Evolutionary conservation across 345 rosid genomes (phyloP).

Genomic region (Arabidopsis suecica): DNA sequence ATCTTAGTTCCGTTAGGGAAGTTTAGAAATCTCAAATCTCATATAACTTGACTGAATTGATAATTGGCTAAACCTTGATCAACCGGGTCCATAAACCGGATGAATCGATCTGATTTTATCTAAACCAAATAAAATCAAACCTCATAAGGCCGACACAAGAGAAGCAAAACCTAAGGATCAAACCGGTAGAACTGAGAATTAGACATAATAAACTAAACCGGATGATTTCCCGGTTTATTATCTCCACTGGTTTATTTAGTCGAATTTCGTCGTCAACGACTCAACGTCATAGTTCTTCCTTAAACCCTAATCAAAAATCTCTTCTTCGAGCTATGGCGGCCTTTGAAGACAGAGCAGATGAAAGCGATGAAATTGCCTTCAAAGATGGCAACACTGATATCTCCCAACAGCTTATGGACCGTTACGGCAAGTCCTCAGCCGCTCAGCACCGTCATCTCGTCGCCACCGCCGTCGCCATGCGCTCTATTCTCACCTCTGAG

Average conservation of each 20-base stretch:
- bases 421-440: conserved; percentile 83
- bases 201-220: conserved; percentile 16
- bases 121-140: neutral
- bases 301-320: conserved; percentile 45
- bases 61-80: neutral
- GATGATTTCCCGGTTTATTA: conserved; percentile 20
- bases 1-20: no score
- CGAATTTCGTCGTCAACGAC: neutral
- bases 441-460: conserved; percentile 88
- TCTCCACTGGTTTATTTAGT: conserved; percentile 7
- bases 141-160: neutral
- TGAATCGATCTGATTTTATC: neutral
- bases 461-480: conserved; percentile 88
- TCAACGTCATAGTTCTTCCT: conserved; percentile 27
- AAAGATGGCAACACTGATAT: conserved; percentile 60
- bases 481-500: conserved; percentile 77
- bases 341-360: conserved; percentile 38
- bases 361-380: conserved; percentile 45
- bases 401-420: conserved; percentile 87
- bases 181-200: conserved; percentile 7
- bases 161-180: neutral
- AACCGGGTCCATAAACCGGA: neutral
- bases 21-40: neutral
- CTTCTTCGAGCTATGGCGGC: conserved; percentile 35
- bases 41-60: neutral